phyloP scores from a whole-genome alignment of 148 eudicot species.

The Arctostaphylos glauca region DNA sequence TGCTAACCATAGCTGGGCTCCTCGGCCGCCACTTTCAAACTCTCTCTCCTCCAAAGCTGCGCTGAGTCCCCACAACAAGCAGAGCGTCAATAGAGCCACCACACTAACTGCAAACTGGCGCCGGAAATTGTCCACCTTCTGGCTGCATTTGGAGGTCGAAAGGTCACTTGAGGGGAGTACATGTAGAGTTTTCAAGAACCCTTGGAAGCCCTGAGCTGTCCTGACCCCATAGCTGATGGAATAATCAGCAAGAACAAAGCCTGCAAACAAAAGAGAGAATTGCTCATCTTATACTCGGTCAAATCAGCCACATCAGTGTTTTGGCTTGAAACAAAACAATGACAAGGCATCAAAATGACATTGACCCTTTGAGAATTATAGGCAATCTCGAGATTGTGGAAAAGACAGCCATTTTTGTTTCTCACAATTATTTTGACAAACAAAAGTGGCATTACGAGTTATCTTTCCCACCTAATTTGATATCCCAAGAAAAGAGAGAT shows the following conservation, averaged over 20 bases:
- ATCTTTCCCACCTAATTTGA: neutral
- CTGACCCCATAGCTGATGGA: constrained; percentile 63
- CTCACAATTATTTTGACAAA: neutral
- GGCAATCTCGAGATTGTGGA: neutral
- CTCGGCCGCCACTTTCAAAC: constrained; percentile 49
- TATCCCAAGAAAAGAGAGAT: neutral
- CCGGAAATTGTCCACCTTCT: constrained; percentile 25
- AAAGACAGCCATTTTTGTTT: neutral
- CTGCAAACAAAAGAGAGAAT: constrained; percentile 34
- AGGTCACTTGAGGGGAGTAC: constrained; percentile 7
- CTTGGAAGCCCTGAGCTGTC: constrained; percentile 57
- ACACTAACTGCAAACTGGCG: constrained; percentile 30
- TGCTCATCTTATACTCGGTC: neutral
- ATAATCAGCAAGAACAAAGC: constrained; percentile 57
- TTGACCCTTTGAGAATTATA: neutral
- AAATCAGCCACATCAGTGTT: neutral
- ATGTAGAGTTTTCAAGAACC: constrained; percentile 24
- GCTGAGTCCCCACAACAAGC: constrained; percentile 50
- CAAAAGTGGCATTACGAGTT: neutral
- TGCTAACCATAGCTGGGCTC: constrained; percentile 72
- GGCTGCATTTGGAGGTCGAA: neutral
- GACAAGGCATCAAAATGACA: neutral
- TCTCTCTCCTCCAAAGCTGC: constrained; percentile 43
- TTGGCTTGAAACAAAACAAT: neutral
- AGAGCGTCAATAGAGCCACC: constrained; percentile 39